These are phyloP conservation scores for Discostella pseudostelligera DNA, from an alignment of 108 stramenopile genomes.

Conservation along the genomic window DNA sequence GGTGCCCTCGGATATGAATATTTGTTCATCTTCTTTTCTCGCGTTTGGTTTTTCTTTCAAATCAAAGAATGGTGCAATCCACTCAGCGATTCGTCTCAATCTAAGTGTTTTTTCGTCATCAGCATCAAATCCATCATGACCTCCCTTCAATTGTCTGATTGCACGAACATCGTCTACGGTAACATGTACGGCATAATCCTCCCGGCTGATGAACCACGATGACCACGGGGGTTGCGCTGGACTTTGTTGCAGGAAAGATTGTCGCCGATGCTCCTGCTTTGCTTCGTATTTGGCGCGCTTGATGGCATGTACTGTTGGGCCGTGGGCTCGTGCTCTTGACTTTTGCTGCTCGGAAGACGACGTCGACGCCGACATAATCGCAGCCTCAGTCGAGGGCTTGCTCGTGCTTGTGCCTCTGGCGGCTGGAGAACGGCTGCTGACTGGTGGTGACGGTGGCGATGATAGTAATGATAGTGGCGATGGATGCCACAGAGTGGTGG, in stretches of 20 bases:
- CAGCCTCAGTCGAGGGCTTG: no score
- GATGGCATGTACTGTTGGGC: conserved; percentile 42
- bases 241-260: neutral
- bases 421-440: no score
- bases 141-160: conserved; percentile 21
- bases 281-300: conserved; percentile 48
- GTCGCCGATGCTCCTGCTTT: conserved; percentile 43
- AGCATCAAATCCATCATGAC: neutral
- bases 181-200: conserved; percentile 35
- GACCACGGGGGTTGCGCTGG: conserved; percentile 2
- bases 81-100: conserved; percentile 32
- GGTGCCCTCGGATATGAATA: conserved; percentile 76
- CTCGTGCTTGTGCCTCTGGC: no score
- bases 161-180: conserved; percentile 34
- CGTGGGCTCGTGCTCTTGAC: conserved; percentile 21
- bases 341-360: conserved; percentile 1
- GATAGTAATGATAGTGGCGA: no score
- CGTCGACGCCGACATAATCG: neutral
- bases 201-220: conserved; percentile 24
- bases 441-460: no score
- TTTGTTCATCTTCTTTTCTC: conserved; percentile 22
- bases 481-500: no score
- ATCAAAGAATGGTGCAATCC: conserved; percentile 50
- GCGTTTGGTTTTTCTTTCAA: conserved; percentile 30
- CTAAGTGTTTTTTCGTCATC: conserved; percentile 11